Percentiles rank a stretch among this genome's conserved stretches.
phyloP scores from a whole-genome alignment of 2,329 filamentous ascomycete genomes.

The Sclerotinia glacialis region DNA sequence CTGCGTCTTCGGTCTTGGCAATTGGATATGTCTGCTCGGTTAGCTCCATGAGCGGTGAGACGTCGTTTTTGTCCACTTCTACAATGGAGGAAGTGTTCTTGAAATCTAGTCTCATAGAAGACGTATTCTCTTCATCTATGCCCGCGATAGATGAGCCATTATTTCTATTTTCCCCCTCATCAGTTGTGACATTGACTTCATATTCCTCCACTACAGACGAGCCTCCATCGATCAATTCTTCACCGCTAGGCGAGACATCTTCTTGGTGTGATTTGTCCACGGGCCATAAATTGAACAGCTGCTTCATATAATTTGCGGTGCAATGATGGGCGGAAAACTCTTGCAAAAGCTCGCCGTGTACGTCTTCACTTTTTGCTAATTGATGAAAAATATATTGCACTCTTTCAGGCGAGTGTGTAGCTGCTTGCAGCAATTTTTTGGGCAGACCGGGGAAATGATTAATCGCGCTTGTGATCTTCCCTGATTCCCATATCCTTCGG shows the following conservation, averaged over 20 bases:
- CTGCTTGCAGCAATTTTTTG: neutral
- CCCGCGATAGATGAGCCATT: neutral
- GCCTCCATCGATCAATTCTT: neutral
- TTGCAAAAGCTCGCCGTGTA: neutral
- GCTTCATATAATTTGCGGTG: neutral
- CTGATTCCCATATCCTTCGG: neutral
- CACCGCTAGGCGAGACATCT: neutral
- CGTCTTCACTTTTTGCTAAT: neutral
- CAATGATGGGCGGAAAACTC: neutral
- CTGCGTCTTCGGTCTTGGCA: neutral
- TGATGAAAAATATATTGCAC: neutral
- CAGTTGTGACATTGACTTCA: neutral
- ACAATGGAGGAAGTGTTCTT: too few species aligned
- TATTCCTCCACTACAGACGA: too few species aligned
- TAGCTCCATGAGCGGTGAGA: too few species aligned
- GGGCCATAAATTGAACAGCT: rapidly evolving
- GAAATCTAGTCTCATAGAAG: too few species aligned
- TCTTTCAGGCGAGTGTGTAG: neutral
- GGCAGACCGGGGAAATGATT: neutral
- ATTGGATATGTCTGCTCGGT: neutral
- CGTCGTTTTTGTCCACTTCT: neutral
- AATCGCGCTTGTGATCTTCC: neutral
- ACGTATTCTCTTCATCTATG: neutral
- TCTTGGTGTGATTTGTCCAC: neutral
- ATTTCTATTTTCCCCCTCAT: neutral